Evolutionary conservation across 805 yeast genomes (phyloP), one percentile per base, ranked within the genome.

Genomic region (Saccharomycopsis selenospora): DNA sequence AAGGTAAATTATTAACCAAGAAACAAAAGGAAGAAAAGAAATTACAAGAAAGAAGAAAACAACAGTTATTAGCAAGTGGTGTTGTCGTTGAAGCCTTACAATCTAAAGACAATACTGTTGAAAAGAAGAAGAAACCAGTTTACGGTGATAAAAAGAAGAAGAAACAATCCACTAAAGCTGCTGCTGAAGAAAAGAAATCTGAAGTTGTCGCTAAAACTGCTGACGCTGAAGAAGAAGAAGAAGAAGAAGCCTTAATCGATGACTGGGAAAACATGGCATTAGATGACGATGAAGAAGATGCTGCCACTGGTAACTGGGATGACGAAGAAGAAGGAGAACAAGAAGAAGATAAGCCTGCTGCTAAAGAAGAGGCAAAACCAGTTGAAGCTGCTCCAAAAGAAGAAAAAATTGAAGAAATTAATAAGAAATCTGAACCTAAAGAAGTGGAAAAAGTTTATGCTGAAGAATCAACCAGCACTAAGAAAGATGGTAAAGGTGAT

Each of bases 21-120:
- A 91, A 90, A 64, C 99, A 93, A 73, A 88, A 85, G 68, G 96
- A 89, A 66, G 95, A 89, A 64, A 85, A 86, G 70, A 86, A 81
- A 47, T 66, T 81, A 36, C 77, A 82, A 60, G 97, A 91, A 62
- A 85, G 85, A 64, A 88, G 98, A 70, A 85, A 95, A 66, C 85
- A 85, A 56, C 89, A 82, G 60, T 72, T 91, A 53, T 73, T 91
- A 56, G 82, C 82, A 51, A 70, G 89, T 29, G 85, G 88, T 53
- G 78, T 79, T 61, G 74, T 89, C 41, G 69, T 69, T 42, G 61
- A 61, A 22, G 54, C 54, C 1, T 49, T 46, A 28, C 59, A 58
- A 14, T 56, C 53, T 6, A 56, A 46, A 22, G 54, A 44, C 5
- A 51, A 46, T 18, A 52, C 55, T 5, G 45, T 56, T 8, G 60